Evolutionary conservation across 2,329 filamentous ascomycete genomes (phyloP).

Genomic region (Arachnomyces sp.): DNA sequence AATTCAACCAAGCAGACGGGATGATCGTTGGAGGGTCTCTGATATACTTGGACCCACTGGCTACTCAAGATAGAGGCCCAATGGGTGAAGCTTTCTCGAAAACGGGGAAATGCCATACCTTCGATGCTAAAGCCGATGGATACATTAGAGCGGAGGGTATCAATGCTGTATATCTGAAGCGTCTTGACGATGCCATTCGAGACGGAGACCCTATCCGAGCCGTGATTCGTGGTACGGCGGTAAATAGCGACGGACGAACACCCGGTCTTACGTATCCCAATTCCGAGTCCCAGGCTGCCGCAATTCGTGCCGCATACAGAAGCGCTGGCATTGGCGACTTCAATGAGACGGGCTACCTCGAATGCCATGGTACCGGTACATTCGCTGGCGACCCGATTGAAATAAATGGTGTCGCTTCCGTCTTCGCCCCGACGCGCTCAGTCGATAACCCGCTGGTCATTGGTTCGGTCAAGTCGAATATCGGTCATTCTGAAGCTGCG

Average conservation of each 20-base stretch:
- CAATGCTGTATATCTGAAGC: constrained; percentile 20
- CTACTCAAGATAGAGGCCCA: too few relatives aligned
- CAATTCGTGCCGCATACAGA: constrained; percentile 12
- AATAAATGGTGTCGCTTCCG: not conserved
- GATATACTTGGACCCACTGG: not conserved
- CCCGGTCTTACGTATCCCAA: constrained; percentile 17
- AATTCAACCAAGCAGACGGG: constrained; percentile 7
- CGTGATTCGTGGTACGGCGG: constrained; percentile 20
- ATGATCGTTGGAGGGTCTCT: not conserved
- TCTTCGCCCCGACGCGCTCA: not conserved
- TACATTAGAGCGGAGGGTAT: constrained; percentile 35
- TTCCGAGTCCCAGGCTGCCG: constrained; percentile 14
- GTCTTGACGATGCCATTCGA: constrained; percentile 20
- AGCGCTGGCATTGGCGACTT: constrained; percentile 5
- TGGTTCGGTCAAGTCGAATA: constrained; percentile 5
- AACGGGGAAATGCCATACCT: constrained; percentile 19
- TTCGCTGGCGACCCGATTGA: constrained; percentile 5
- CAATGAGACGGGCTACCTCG: constrained; percentile 5
- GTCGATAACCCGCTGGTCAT: constrained; percentile 3
- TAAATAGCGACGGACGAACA: constrained; percentile 18
- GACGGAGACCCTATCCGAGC: constrained; percentile 25
- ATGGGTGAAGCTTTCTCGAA: too few relatives aligned
- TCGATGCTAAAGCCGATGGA: constrained; percentile 32
- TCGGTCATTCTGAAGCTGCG: constrained; percentile 10
- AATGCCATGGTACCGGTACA: constrained; percentile 9